These are phyloP conservation scores for Tylopilus felleus DNA, from an alignment of 768 basidiomycete species.

Conservation along the genomic window DNA sequence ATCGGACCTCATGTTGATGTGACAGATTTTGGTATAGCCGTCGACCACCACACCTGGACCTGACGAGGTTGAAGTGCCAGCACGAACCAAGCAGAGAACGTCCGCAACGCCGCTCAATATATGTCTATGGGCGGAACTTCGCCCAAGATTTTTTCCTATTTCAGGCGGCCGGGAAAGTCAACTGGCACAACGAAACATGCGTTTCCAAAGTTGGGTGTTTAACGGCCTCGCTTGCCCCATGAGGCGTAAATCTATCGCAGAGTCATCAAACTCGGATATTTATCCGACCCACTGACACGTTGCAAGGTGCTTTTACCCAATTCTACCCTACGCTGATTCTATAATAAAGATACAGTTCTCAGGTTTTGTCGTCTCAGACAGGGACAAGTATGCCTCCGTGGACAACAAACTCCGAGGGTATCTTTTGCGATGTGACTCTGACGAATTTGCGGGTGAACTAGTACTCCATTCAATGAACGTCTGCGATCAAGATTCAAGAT, in stretches of 20 bases:
- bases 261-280: neutral
- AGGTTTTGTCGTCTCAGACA: neutral
- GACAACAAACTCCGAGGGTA: conserved; percentile 8
- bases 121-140: neutral
- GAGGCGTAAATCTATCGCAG: conserved; percentile 12
- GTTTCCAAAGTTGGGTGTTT: neutral
- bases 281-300: conserved; percentile 13
- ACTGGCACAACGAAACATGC: neutral
- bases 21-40: no score
- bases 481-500: conserved; percentile 11
- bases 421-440: conserved; percentile 5
- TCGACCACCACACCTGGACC: neutral
- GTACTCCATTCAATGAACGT: neutral
- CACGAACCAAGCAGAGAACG: neutral
- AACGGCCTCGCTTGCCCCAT: conserved; percentile 2
- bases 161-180: neutral
- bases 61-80: neutral
- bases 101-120: neutral
- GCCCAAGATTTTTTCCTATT: neutral
- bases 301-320: conserved; percentile 8
- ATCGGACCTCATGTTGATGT: no score
- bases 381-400: neutral
- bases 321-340: neutral
- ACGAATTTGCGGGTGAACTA: neutral
- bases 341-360: neutral